Base-by-base conservation (phyloP, 192 early-diverging fungal species). In the Globomyces pollinis-pini region DNA sequence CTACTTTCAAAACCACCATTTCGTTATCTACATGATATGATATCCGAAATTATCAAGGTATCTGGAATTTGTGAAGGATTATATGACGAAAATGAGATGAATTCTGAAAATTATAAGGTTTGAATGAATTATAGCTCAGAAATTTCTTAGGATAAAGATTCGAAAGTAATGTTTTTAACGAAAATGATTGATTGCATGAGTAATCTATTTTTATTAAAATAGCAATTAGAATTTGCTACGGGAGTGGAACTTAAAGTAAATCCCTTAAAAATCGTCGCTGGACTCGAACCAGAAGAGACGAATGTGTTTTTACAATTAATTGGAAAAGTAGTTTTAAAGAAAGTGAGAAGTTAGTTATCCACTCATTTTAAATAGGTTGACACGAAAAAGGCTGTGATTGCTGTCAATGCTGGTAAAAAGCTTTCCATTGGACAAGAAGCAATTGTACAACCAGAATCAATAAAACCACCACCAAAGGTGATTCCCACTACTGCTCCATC, bases 1-100 rank as follows among this genome's bases (percentile, higher is more conserved):
- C 73, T 82, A 9, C 71, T 82, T 0, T 62, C 73, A n/a, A 82
- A 82, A 61, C 80, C 80, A 32, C 80, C 80, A 11, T 82, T 82
- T 57, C 63, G 80, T 18, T 82, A 80, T 53, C 64, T 82, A 24
- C 77, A 82, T 59, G 80, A 82, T 50, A 51, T 82, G 16, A 50
- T 82, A 38, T 59, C 63, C n/a, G 80, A 80, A 53, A 44, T 73
- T 34, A 73, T 82, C 2, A 54, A 50, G 15, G 50, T 50, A 26
- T 50, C 66, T 1, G 69, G 59, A 1, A 73, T 69, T 55, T 78
- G 55, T 2, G 38, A 32, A 8, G 80, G 77, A 4, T 63, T 82
- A 55, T 82, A 74, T 61, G 38, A 38, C 24, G 77, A 78, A 11
- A 56, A 24, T 9, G 80, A 82, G 50, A 66, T 62, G 62, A 77